Evolutionary conservation across 2,329 filamentous ascomycete species (phyloP), one percentile per base, ranked within the genome.

Genomic region (Aspergillus persii): DNA sequence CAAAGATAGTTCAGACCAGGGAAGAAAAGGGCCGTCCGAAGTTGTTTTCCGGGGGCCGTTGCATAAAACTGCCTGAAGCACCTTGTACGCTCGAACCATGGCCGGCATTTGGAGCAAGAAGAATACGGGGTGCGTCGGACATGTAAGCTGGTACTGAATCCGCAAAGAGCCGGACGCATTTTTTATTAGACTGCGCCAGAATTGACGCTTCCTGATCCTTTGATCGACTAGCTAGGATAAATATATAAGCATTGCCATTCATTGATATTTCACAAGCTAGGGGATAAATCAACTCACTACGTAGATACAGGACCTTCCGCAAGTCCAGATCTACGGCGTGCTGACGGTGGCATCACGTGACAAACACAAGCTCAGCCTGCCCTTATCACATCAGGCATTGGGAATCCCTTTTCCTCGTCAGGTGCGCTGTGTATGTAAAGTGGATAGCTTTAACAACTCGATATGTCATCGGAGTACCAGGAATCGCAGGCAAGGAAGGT

Each of bases 21-120:
- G 59, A 81, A 81, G 63, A 81, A 81, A 23, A 81, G 73, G 48
- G 79, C 79, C 7, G 79, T 81, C 39, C 74, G 74, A 36, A 78
- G 64, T 15, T 56, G 55, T 56, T 57, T 64, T 29, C 26, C 63
- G 3, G 54, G 48, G n/a, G 49, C 36, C 44, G 50, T 11, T 57
- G 56, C 46, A 26, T 54, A 18, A n/a, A 26, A 58, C 53, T 27
- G 50, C 55, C 41, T 61, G 36, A 56, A 47, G 9, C 12, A 23
- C 23, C n/a, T 54, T 49, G 15, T 7, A 5, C 31, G 44, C 27
- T 47, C 26, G 27, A 26, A 4, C 12, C 44, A 54, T 11, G 31
- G 29, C 23, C 23, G 36, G 36, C 46, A 31, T 18, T 41, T 49
- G 44, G 6, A 41, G 27, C 50, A 29, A 36, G 27, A 49, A 59